Evolutionary conservation across 208 protist genomes (phyloP).

Genomic region (Herpetomonas tarakana): DNA sequence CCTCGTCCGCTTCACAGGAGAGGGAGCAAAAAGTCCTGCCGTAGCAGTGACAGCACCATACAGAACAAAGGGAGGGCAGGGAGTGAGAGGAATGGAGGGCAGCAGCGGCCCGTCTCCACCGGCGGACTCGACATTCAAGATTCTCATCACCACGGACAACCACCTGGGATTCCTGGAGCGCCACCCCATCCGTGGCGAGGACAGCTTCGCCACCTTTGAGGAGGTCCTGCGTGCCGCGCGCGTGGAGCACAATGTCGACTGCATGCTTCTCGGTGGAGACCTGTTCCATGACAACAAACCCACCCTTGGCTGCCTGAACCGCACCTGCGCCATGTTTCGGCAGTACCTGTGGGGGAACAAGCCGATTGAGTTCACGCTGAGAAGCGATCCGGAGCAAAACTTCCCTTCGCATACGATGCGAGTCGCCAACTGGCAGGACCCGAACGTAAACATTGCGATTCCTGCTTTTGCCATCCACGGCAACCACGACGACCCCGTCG

Average conservation of each 20-base stretch:
- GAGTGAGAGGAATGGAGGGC: too few species aligned
- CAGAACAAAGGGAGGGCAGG: too few species aligned
- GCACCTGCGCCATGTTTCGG: slow-evolving; percentile 86
- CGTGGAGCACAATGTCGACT: slow-evolving; percentile 94
- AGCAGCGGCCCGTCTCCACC: too few species aligned
- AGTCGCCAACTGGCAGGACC: slow-evolving; percentile 94
- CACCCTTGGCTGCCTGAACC: slow-evolving; percentile 87
- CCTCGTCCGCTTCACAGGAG: too few species aligned
- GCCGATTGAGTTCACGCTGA: slow-evolving; percentile 86
- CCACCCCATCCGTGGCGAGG: slow-evolving; percentile 95
- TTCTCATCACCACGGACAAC: slow-evolving; percentile 96
- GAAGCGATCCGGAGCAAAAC: slow-evolving; percentile 90
- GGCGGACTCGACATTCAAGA: slow-evolving; percentile 68
- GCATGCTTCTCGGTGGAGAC: slow-evolving; percentile 97
- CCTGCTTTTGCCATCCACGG: slow-evolving; percentile 99
- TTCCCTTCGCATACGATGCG: slow-evolving; percentile 87
- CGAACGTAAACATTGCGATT: slow-evolving; percentile 97
- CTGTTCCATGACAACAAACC: slow-evolving; percentile 99
- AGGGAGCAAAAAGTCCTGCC: too few species aligned
- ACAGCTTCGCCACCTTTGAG: slow-evolving; percentile 98
- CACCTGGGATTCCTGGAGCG: slow-evolving; percentile 96
- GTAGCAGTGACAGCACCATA: too few species aligned
- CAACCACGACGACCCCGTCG: slow-evolving; percentile 99
- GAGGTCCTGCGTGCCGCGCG: slow-evolving; percentile 95
- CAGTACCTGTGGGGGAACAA: slow-evolving; percentile 92